A percentile compares a stretch with the other conserved stretches of the same genome.
phyloP scores from a whole-genome alignment of 495 filamentous ascomycete genomes.

The Penicillium turbatum region DNA sequence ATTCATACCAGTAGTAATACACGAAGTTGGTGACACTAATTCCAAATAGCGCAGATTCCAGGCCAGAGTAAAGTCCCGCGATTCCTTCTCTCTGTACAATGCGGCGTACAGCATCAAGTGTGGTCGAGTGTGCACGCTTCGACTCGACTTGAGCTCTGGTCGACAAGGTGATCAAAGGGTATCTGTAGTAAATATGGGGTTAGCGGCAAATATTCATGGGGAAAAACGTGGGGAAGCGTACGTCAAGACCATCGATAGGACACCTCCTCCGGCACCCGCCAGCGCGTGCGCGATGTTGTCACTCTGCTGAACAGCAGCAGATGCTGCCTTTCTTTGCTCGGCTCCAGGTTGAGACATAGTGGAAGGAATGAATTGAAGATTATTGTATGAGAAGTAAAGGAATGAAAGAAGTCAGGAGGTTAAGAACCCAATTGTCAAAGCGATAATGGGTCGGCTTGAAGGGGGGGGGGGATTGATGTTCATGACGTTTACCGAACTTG shows the following conservation, averaged over 20 bases:
- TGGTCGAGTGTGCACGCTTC: conserved; percentile 77
- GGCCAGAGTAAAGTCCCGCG: conserved; percentile 78
- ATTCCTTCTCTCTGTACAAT: conserved; percentile 91
- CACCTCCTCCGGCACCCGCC: conserved; percentile 83
- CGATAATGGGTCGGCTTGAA: conserved; percentile 37
- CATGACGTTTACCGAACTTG: conserved; percentile 45
- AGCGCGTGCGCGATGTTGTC: conserved; percentile 90
- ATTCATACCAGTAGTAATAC: conserved; percentile 99
- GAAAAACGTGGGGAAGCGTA: conserved; percentile 38
- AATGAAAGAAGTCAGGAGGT: conserved; percentile 11
- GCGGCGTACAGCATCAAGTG: conserved; percentile 72
- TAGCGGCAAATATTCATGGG: conserved; percentile 13
- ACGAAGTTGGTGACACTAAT: conserved; percentile 99
- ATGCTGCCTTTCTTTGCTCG: conserved; percentile 35
- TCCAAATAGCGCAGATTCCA: conserved; percentile 90
- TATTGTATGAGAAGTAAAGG: conserved; percentile 9
- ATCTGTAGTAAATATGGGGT: conserved; percentile 48
- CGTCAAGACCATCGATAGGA: conserved; percentile 94
- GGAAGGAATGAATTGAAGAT: background rate
- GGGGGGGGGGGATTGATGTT: conserved; percentile 16
- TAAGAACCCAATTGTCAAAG: conserved; percentile 9
- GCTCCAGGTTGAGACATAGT: conserved; percentile 41
- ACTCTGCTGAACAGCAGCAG: conserved; percentile 61
- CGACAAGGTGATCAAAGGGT: conserved; percentile 95
- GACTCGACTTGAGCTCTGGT: conserved; percentile 98